These are phyloP conservation scores for Globisporangium paddicum DNA, from an alignment of 352 stramenopile species.

Conservation along the genomic window DNA sequence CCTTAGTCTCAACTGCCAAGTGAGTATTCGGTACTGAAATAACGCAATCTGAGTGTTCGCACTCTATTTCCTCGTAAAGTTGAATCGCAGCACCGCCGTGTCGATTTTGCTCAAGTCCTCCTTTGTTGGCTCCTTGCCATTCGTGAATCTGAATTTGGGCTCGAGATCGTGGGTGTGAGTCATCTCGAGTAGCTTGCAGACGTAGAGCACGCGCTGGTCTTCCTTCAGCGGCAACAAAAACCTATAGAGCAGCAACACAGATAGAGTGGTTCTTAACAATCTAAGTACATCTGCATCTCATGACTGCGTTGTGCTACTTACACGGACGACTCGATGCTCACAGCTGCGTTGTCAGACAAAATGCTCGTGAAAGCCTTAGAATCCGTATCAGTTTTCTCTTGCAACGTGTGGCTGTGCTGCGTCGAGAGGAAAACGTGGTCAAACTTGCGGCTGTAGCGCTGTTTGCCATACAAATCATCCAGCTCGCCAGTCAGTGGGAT, in stretches of 20 bases:
- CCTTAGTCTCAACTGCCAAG: neutral
- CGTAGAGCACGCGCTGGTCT: slow-evolving; percentile 60
- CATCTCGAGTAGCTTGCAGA: slow-evolving; percentile 68
- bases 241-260: slow-evolving; percentile 23
- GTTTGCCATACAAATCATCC: slow-evolving; percentile 56
- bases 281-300: too few relatives aligned
- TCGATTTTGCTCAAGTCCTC: slow-evolving; percentile 52
- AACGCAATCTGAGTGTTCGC: too few relatives aligned
- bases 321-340: slow-evolving; percentile 73
- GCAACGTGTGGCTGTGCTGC: slow-evolving; percentile 51
- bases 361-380: slow-evolving; percentile 33
- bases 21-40: too few relatives aligned
- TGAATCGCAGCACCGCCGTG: slow-evolving; percentile 56
- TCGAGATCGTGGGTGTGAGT: slow-evolving; percentile 24
- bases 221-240: slow-evolving; percentile 72
- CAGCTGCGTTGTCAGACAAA: slow-evolving; percentile 30
- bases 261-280: too few relatives aligned
- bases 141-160: slow-evolving; percentile 27
- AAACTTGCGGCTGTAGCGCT: slow-evolving; percentile 56
- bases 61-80: slow-evolving; percentile 13
- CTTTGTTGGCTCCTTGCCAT: slow-evolving; percentile 22
- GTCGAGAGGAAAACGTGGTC: slow-evolving; percentile 66
- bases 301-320: too few relatives aligned
- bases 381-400: slow-evolving; percentile 9
- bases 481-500: slow-evolving; percentile 57